Evolutionary conservation across 2,329 filamentous ascomycete genomes (phyloP).

Genomic region (Diaporthe humulicola): DNA sequence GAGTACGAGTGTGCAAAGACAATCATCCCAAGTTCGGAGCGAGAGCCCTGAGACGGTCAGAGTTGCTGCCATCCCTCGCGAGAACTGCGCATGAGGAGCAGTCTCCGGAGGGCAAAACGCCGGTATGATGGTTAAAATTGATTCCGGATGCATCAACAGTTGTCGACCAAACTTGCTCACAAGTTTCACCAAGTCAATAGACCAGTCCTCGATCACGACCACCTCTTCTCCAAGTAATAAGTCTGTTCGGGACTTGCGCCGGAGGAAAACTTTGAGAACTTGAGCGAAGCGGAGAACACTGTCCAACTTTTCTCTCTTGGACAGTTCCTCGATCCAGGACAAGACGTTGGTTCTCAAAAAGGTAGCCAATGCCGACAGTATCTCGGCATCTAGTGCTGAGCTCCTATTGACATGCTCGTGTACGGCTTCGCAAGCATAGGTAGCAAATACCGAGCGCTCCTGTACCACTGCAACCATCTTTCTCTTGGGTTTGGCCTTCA

Average conservation of each 20-base stretch:
- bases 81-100: neutral
- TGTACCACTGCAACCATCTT: neutral
- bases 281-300: neutral
- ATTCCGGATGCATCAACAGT: neutral
- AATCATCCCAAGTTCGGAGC: neutral
- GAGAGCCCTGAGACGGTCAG: neutral
- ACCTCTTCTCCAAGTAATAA: neutral
- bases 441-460: neutral
- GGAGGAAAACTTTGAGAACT: neutral
- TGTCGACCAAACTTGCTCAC: constrained; percentile 11
- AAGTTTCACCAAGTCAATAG: neutral
- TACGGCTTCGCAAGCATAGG: neutral
- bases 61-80: neutral
- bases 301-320: neutral
- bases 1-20: neutral
- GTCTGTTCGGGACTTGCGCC: neutral
- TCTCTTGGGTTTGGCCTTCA: neutral
- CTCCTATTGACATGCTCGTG: neutral
- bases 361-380: neutral
- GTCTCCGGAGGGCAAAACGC: neutral
- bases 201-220: neutral
- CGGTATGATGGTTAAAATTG: neutral
- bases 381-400: neutral
- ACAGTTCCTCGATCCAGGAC: neutral
- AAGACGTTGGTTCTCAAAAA: neutral